Evolutionary conservation across 2,329 filamentous ascomycete genomes (phyloP).

Genomic region (Aspergillus tubingensis): DNA sequence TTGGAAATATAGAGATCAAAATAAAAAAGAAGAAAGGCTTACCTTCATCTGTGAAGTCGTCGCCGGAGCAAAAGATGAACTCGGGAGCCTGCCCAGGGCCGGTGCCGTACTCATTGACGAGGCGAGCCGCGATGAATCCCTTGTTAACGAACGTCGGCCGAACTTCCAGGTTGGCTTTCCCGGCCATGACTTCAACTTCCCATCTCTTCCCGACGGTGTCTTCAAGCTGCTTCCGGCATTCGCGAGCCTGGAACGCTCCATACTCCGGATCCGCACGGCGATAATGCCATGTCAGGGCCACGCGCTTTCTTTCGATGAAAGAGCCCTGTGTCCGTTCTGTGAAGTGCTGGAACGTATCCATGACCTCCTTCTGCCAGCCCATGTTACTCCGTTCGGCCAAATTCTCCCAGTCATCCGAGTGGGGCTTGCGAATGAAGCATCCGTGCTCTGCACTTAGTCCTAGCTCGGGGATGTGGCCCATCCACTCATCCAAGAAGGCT

Average conservation of each 20-base stretch:
- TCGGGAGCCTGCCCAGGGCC: conserved; percentile 64
- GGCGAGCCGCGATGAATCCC: conserved; percentile 84
- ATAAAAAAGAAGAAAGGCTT: conserved; percentile 36
- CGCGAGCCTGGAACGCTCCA: conserved; percentile 74
- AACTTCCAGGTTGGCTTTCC: conserved; percentile 95
- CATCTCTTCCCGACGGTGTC: conserved; percentile 73
- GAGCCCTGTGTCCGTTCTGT: conserved; percentile 85
- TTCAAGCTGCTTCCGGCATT: conserved; percentile 81
- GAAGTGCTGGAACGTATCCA: conserved; percentile 82
- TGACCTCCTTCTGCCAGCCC: conserved; percentile 85
- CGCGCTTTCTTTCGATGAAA: conserved; percentile 91
- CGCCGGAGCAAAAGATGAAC: conserved; percentile 87
- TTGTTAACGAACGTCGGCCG: conserved; percentile 98
- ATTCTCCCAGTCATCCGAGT: conserved; percentile 79
- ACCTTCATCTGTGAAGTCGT: conserved; percentile 98
- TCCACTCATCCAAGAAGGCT: conserved; percentile 83
- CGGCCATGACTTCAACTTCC: conserved; percentile 94
- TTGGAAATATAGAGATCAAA: no score
- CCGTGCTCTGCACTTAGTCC: conserved; percentile 98
- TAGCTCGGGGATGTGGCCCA: conserved; percentile 85
- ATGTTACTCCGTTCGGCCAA: conserved; percentile 84
- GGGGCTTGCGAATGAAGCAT: conserved; percentile 86
- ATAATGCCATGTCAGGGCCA: conserved; percentile 96
- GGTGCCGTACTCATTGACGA: conserved; percentile 71
- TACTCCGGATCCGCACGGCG: conserved; percentile 85